phyloP scores from a whole-genome alignment of 2,329 filamentous ascomycete genomes.

The Pseudomassariella vexata region DNA sequence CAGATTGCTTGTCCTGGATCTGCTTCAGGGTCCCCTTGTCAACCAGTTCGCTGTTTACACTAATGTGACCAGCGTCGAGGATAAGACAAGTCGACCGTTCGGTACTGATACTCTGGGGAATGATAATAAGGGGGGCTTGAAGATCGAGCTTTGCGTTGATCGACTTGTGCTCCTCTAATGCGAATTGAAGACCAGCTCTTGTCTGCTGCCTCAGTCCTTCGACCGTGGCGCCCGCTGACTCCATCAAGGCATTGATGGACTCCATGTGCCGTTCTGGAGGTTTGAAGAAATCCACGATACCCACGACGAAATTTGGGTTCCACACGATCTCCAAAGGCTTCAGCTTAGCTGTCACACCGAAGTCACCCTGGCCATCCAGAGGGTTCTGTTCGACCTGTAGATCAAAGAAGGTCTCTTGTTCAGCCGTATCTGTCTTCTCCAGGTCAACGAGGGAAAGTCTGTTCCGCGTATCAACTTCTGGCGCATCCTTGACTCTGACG shows the following conservation, averaged over 20 bases:
- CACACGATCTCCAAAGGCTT: constrained; percentile 97
- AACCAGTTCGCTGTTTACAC: constrained; percentile 88
- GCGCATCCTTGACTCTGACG: constrained; percentile 87
- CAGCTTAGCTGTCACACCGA: constrained; percentile 82
- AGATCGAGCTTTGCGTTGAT: constrained; percentile 94
- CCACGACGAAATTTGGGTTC: constrained; percentile 89
- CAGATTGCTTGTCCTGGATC: constrained; percentile 82
- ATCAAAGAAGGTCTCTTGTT: constrained; percentile 79
- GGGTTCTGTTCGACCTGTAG: constrained; percentile 93
- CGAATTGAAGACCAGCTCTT: constrained; percentile 90
- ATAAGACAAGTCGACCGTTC: constrained; percentile 83
- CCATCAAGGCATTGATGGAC: constrained; percentile 92
- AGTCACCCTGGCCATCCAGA: constrained; percentile 84
- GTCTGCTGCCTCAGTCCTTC: constrained; percentile 95
- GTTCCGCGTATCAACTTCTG: constrained; percentile 40
- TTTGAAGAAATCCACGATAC: constrained; percentile 91
- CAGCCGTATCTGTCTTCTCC: constrained; percentile 38
- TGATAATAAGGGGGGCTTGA: constrained; percentile 91
- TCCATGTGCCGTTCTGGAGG: constrained; percentile 98
- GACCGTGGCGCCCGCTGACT: constrained; percentile 90
- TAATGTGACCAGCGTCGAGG: constrained; percentile 91
- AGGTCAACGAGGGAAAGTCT: constrained; percentile 49
- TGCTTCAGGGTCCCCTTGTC: constrained; percentile 86
- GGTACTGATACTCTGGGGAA: constrained; percentile 85
- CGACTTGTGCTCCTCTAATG: constrained; percentile 94